Conservation (phyloP, 306 rosid species). For the Neltuma alba region DNA sequence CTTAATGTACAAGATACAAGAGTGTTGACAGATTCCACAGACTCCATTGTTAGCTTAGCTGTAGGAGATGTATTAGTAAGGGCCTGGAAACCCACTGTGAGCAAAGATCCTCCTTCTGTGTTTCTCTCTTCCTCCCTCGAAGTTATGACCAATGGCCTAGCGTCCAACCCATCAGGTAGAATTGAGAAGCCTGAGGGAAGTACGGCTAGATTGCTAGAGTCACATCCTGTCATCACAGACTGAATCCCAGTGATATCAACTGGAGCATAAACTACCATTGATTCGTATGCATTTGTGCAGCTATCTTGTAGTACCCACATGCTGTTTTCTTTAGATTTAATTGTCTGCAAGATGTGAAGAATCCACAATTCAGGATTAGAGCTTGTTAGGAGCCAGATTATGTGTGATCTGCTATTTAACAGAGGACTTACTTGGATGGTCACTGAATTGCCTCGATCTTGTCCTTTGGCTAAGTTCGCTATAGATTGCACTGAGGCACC, state of each 20-base stretch:
- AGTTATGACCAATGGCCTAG: slow-evolving; percentile 80
- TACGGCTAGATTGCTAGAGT: slow-evolving; percentile 80
- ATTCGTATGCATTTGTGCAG: slow-evolving; percentile 83
- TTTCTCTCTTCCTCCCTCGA: slow-evolving; percentile 68
- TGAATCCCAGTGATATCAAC: slow-evolving; percentile 80
- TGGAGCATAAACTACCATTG: slow-evolving; percentile 85
- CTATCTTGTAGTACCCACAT: slow-evolving; percentile 92
- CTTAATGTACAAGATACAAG: slow-evolving; percentile 78
- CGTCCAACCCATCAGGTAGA: slow-evolving; percentile 80
- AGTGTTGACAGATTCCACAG: slow-evolving; percentile 80
- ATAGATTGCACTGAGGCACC: slow-evolving; percentile 75
- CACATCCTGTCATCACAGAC: slow-evolving; percentile 93
- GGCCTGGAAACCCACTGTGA: slow-evolving; percentile 82
- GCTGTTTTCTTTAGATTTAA: slow-evolving; percentile 73
- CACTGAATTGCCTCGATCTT: slow-evolving; percentile 95
- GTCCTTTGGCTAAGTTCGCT: slow-evolving; percentile 91
- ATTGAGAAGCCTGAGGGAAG: slow-evolving; percentile 94
- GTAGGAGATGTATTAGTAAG: slow-evolving; percentile 81
- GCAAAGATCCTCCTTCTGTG: slow-evolving; percentile 81
- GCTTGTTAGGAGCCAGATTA: neutral
- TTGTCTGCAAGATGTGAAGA: slow-evolving; percentile 49
- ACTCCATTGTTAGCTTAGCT: slow-evolving; percentile 79
- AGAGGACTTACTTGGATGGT: slow-evolving; percentile 70
- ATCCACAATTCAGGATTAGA: neutral
- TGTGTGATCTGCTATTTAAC: neutral